A percentile compares a stretch with the other conserved stretches of the same genome.
These are phyloP conservation scores for Phaeotremella skinneri DNA, from an alignment of 768 basidiomycete species.

Conservation along the genomic window DNA sequence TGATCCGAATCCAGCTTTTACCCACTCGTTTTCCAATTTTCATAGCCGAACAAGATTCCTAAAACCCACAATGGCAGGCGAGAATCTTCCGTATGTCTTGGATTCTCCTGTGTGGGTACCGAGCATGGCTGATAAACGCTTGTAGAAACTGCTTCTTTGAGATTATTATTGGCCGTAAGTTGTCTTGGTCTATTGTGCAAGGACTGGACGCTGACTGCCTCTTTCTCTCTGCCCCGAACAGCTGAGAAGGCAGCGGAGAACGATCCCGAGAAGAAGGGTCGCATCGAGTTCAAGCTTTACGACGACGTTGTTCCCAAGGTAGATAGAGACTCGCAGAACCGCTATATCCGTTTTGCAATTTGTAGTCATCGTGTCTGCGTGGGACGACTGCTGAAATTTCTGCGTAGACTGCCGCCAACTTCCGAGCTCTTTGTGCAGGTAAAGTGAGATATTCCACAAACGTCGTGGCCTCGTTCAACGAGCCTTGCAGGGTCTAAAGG, in stretches of 20 bases:
- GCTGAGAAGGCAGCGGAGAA: background rate
- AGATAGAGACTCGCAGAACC: background rate
- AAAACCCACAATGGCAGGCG: slow-evolving; percentile 12
- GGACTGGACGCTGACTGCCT: background rate
- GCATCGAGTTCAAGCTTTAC: slow-evolving; percentile 72
- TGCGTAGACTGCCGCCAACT: slow-evolving; percentile 57
- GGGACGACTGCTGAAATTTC: slow-evolving; percentile 1
- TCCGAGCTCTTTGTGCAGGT: slow-evolving; percentile 74
- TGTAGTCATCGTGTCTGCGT: too few relatives aligned
- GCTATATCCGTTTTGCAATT: background rate
- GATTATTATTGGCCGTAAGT: slow-evolving; percentile 44
- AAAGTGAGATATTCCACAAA: slow-evolving; percentile 26
- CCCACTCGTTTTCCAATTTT: too few relatives aligned
- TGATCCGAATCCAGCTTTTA: background rate
- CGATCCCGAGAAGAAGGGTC: slow-evolving; percentile 30
- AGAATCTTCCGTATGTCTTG: slow-evolving; percentile 1
- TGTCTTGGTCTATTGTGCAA: background rate
- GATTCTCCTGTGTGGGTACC: background rate
- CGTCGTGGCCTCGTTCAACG: too few relatives aligned
- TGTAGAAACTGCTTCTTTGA: slow-evolving; percentile 45
- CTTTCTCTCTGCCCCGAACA: background rate
- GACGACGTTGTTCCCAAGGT: slow-evolving; percentile 59
- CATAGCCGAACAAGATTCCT: slow-evolving; percentile 4
- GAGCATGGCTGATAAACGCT: background rate
- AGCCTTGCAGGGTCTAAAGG: too few relatives aligned